Base-by-base conservation (phyloP, 805 yeast genomes). In the Lachancea lanzarotensis region DNA sequence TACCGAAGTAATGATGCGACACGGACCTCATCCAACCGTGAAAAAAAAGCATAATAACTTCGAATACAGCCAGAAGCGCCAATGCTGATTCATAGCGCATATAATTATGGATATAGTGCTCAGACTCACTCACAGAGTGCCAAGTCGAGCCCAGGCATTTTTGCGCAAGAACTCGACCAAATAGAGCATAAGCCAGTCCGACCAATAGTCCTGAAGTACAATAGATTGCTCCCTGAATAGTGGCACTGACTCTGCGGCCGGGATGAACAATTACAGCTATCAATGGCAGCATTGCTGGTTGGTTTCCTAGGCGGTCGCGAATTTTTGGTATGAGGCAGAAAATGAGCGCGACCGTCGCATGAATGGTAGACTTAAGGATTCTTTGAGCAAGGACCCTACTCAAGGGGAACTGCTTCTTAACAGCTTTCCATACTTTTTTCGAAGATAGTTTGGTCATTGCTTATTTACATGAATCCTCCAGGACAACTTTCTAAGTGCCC, bases 11-110 rank as follows among this genome's bases (percentile, higher is more conserved):
- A 45, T 71, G 66, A 39, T 72, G 76, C 1, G 72, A 63, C 7
- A 71, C 68, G 17, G 73, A 66, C 53, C 79, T 65, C 66, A 72
- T 64, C 71, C 73, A 71, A 0, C 79, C 80, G 49, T 73, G 77
- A 37, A 68, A 55, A 38, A 72, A 67, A 25, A 75, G 57, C 77
- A 73, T 72, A 18, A 72, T 16, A 2, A 70, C 59, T 50, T 75
- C 79, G 42, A 70, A 62, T 0, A 72, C 66, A 1, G 74, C 73
- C 37, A 75, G 47, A 15, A 73, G 59, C 0, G 71, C 76, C 40
- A 75, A 45, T 0, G 73, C 75, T 0, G 72, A 60, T 45, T 68
- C 61, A 45, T 57, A 67, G 1, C 64, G 58, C 13, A 46, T 46
- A 46, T 59, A 70, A 47, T 68, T 62, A 11, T 39, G 31, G 15